phyloP scores from a whole-genome alignment of 2,329 filamentous ascomycete species.

The Trichophyton benhamiae region DNA sequence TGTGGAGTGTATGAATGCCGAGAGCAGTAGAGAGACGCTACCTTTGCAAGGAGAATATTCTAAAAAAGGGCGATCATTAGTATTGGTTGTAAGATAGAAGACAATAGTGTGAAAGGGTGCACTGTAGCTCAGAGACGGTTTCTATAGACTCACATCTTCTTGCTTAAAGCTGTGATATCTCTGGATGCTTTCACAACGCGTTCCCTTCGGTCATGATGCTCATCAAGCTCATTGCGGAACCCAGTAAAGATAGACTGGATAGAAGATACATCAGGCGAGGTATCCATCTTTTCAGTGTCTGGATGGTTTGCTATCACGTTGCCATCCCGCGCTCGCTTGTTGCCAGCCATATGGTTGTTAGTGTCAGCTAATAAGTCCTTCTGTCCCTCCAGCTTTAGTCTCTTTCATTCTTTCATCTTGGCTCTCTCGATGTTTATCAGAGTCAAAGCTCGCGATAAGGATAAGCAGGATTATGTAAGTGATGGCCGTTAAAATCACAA shows the following conservation, averaged over 20 bases:
- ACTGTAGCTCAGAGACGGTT: background rate
- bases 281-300: conserved; percentile 5
- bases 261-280: conserved; percentile 23
- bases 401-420: background rate
- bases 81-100: background rate
- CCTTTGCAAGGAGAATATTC: conserved; percentile 77
- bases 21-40: conserved; percentile 26
- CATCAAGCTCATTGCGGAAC: conserved; percentile 79
- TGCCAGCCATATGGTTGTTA: conserved; percentile 21
- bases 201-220: conserved; percentile 87
- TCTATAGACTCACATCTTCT: conserved; percentile 65
- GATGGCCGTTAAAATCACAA: background rate
- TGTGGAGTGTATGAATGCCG: background rate
- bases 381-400: background rate
- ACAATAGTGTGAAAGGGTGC: background rate
- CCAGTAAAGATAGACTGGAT: conserved; percentile 63
- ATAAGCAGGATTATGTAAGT: background rate
- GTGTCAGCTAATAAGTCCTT: background rate
- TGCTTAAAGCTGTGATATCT: conserved; percentile 86
- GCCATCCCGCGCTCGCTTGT: conserved; percentile 30
- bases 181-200: conserved; percentile 79
- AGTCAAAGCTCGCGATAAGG: background rate
- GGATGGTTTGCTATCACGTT: conserved; percentile 16
- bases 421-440: background rate
- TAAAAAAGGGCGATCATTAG: conserved; percentile 27